These are phyloP conservation scores for Sungouiella blattae DNA, from an alignment of 805 yeast species.

Conservation along the genomic window DNA sequence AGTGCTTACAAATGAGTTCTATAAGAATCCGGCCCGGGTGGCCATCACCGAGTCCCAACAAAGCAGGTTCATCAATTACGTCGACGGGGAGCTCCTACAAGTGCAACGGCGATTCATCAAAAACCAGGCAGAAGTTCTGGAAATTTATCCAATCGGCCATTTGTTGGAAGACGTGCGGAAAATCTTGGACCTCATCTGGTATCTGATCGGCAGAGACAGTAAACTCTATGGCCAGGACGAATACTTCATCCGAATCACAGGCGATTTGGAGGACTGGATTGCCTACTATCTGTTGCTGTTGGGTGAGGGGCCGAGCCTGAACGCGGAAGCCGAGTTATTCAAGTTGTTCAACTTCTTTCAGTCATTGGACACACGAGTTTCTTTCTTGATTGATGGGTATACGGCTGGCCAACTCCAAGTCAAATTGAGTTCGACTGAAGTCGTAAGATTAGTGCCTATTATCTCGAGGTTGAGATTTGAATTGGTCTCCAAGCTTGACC, in stretches of 20 bases:
- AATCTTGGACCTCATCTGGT: constrained; percentile 59
- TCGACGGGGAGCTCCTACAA: constrained; percentile 13
- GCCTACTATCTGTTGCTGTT: constrained; percentile 27
- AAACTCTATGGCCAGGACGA: constrained; percentile 57
- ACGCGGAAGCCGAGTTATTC: constrained; percentile 11
- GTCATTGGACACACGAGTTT: constrained; percentile 32
- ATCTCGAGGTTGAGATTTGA: constrained; percentile 49
- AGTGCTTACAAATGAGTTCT: constrained; percentile 11
- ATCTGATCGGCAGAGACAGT: constrained; percentile 39
- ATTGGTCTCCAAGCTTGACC: constrained; percentile 28
- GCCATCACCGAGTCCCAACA: constrained; percentile 41
- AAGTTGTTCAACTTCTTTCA: constrained; percentile 27
- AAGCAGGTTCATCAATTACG: constrained; percentile 35
- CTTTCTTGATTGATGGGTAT: constrained; percentile 29
- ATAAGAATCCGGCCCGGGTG: constrained; percentile 3
- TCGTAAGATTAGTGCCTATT: constrained; percentile 49
- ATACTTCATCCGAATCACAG: constrained; percentile 60
- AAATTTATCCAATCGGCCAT: constrained; percentile 22
- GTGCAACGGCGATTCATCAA: constrained; percentile 34
- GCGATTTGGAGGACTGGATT: constrained; percentile 62
- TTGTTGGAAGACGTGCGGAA: constrained; percentile 45
- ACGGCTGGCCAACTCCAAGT: background rate
- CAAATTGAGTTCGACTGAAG: constrained; percentile 46
- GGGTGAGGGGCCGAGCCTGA: constrained; percentile 2
- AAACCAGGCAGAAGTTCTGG: constrained; percentile 30